Evolutionary conservation across 2,329 filamentous ascomycete species (phyloP).

Genomic region (Cladosporium velox): DNA sequence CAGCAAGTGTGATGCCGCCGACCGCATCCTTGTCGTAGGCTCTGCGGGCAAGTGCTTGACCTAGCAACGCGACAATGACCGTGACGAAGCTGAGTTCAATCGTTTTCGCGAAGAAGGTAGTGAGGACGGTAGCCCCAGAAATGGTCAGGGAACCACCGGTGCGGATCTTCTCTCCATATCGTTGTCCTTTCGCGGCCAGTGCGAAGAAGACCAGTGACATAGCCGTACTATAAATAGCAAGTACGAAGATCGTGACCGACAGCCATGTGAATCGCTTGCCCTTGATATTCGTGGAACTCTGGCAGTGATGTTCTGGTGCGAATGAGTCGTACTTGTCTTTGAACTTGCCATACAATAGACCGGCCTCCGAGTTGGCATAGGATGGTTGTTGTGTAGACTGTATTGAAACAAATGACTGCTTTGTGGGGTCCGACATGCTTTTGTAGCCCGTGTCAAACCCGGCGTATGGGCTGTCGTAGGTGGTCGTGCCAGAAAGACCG

Average conservation of each 20-base stretch:
- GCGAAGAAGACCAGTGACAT: conserved; percentile 66
- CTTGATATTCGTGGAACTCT: background rate
- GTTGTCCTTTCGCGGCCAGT: conserved; percentile 62
- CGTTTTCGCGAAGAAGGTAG: conserved; percentile 69
- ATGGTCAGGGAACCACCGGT: conserved; percentile 58
- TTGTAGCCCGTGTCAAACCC: conserved; percentile 24
- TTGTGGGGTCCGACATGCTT: conserved; percentile 19
- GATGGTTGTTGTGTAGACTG: conserved; percentile 29
- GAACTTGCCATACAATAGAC: conserved; percentile 27
- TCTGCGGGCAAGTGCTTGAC: conserved; percentile 71
- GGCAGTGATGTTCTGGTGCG: conserved; percentile 29
- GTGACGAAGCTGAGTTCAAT: conserved; percentile 79
- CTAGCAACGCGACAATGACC: conserved; percentile 72
- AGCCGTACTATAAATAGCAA: conserved; percentile 64
- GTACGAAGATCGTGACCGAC: conserved; percentile 41
- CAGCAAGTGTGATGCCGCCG: conserved; percentile 69
- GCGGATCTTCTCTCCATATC: conserved; percentile 58
- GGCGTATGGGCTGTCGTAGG: conserved; percentile 26
- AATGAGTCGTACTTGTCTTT: conserved; percentile 29
- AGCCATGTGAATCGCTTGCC: conserved; percentile 47
- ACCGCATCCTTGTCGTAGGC: conserved; percentile 58
- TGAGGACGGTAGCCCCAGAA: conserved; percentile 66
- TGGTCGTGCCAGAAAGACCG: conserved; percentile 30
- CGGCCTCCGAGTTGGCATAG: conserved; percentile 32
- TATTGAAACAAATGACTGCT: conserved; percentile 28